Evolutionary conservation across 2,329 filamentous ascomycete genomes (phyloP), one percentile per base, ranked within the genome.

Genomic region (Thielaviopsis populi): DNA sequence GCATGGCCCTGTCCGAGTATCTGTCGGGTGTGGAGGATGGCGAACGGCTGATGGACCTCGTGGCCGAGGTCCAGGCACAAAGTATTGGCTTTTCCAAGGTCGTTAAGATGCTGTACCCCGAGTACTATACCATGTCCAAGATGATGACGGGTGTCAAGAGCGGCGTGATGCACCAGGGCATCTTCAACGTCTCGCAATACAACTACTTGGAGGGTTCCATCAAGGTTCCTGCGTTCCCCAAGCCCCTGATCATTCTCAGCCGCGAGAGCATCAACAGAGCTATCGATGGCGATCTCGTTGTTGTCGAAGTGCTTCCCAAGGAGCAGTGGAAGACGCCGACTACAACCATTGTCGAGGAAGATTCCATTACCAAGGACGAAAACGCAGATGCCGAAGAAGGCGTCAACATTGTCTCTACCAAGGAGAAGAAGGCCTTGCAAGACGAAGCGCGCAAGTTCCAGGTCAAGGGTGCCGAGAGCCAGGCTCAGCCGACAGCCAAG

Each of bases 261-360:
- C 83, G 94, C 66, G 94, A 99, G 71, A 96, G 95, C 74, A 96
- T 95, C 78, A 99, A 97, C 75, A 83, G 94, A 68, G 85, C 92
- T 27, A 86, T 99, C 22, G 89, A 94, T 66, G 92, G 92, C 24
- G 94, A 99, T 74, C 77, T 94, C 11, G 91, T 96, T 0, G 91
- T 96, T 2, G 87, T 99, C 15, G 91, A 99, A 74, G 83, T 99
- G 2, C 78, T 99, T 1, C 91, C 94, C 0, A 88, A 91, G 73
- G 90, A 96, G 64, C 92, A 96, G 73, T 99, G 94, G 94, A 97
- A 96, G 75, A 86, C 88, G 56, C 91, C 94, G 0, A 97, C 92
- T 1, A 92, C 89, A 3, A 95, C 95, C 73, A 92, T 99, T 59
- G 86, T 99, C 40, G 94, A 99, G 69, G 94, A 99, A 73, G 92